Conservation (phyloP, 2,329 filamentous ascomycete genomes). For the Mollisiaceae sp. region DNA sequence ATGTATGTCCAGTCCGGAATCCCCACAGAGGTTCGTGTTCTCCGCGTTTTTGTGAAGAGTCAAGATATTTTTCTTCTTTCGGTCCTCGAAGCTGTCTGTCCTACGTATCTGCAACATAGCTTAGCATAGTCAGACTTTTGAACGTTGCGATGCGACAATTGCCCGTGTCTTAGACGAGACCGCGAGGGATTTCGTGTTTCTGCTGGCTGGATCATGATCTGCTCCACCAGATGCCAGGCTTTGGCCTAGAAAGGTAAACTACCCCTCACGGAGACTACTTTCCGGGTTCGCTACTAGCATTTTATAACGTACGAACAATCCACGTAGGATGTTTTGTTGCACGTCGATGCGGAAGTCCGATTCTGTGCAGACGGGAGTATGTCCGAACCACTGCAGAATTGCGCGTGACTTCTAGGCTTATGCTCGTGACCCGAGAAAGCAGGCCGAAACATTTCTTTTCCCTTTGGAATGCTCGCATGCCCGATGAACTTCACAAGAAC, state of each 20-base stretch:
- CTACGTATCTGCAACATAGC: too few relatives aligned
- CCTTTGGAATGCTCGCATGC: background rate
- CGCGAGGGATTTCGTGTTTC: background rate
- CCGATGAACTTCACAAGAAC: too few relatives aligned
- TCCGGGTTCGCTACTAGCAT: background rate
- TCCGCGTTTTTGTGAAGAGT: background rate
- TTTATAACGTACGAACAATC: background rate
- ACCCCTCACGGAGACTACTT: background rate
- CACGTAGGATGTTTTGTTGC: background rate
- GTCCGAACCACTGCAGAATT: background rate
- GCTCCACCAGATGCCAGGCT: background rate
- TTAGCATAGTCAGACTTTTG: too few relatives aligned
- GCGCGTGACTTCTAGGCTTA: background rate
- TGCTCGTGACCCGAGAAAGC: slow-evolving; percentile 51
- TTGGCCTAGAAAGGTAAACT: background rate
- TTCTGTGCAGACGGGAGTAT: background rate
- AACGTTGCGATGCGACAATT: too few relatives aligned
- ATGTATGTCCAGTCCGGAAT: too few relatives aligned
- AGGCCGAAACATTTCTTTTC: slow-evolving; percentile 7
- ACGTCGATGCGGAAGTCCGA: slow-evolving; percentile 7
- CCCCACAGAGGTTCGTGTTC: background rate
- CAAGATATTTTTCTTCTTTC: background rate
- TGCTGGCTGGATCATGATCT: background rate
- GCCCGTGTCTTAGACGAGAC: background rate
- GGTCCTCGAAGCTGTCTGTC: background rate